Base-by-base conservation (phyloP, 306 rosid genomes). In the Hippophae tibetana region DNA sequence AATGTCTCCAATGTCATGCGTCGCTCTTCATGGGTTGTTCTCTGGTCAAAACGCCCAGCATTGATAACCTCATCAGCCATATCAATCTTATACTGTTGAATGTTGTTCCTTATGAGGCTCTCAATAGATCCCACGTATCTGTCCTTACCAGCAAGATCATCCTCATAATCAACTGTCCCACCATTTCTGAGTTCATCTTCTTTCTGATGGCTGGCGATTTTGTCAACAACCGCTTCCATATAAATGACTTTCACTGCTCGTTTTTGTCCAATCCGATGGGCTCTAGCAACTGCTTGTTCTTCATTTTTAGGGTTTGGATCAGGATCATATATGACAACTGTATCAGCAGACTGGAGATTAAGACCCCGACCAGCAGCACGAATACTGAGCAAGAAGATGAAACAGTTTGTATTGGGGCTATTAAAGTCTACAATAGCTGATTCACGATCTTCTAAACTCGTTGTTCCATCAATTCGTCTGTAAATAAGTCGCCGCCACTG, bases 1-100 rank as follows among this genome's bases (percentile, higher is more conserved):
- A 92, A 81, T 50, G 98, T 92, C 82, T 92, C 98, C 52, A 92
- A 59, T 62, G 98, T 92, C 82, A 85, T 58, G 59, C 98, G 96
- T 51, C 98, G 84, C 74, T 92, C 98, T 76, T 87, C 98, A 71
- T 92, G 98, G n/a, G 98, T 87, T 58, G 98, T 92, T 72, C 98
- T 78, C 69, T 92, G 98, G 78, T 92, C 98, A 81, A 92, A 92
- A 66, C 98, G 98, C 67, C 98, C 98, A 58, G 98, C 98, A 80
- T 92, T 92, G 67, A 92, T 92, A 54, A 92, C 98, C 87, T 92
- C 98, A 69, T 92, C 98, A 58, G 98, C 98, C 98, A 92, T 92
- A 77, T 92, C 98, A 69, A 92, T 92, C 81, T 92, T 92, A 68
- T 87, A 92, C 44, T 92, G 98, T 65, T 92, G 98, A 73, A 92